Conservation (phyloP, 1,139 yeast genomes). For the Scheffersomyces segobiensis region DNA sequence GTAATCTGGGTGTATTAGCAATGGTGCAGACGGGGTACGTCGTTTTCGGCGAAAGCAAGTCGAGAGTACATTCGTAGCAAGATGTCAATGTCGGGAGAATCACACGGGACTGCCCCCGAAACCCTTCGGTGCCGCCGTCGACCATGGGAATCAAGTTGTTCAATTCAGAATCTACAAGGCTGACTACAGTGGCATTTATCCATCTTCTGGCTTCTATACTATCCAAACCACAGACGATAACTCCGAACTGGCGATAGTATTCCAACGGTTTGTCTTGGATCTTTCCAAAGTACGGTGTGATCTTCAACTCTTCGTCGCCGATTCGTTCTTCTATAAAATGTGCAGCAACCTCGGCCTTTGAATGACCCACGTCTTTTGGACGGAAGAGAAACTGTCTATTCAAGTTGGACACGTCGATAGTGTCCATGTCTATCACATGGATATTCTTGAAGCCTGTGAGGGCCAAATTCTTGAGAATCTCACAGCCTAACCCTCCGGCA, state of each 20-base stretch:
- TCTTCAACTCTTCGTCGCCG: constrained; percentile 40
- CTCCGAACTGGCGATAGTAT: constrained; percentile 68
- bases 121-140: constrained; percentile 97
- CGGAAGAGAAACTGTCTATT: constrained; percentile 89
- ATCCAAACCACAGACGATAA: constrained; percentile 87
- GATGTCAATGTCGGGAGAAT: constrained; percentile 83
- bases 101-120: constrained; percentile 87
- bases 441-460: constrained; percentile 73
- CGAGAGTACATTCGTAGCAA: constrained; percentile 91
- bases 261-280: constrained; percentile 70
- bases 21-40: constrained; percentile 92
- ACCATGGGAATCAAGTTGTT: constrained; percentile 72
- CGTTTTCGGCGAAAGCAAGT: constrained; percentile 66
- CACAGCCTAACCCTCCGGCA: constrained; percentile 97
- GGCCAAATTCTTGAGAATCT: constrained; percentile 81
- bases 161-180: constrained; percentile 57
- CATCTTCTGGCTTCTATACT: constrained; percentile 89
- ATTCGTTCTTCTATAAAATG: constrained; percentile 52
- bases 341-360: constrained; percentile 84
- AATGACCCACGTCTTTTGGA: constrained; percentile 67
- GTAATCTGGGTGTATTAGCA: constrained; percentile 88
- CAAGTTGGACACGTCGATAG: constrained; percentile 84
- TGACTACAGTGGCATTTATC: constrained; percentile 77
- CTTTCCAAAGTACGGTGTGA: constrained; percentile 61
- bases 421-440: constrained; percentile 92